phyloP scores from a whole-genome alignment of 192 early-diverging fungal genomes.

The Coemansia brasiliensis region DNA sequence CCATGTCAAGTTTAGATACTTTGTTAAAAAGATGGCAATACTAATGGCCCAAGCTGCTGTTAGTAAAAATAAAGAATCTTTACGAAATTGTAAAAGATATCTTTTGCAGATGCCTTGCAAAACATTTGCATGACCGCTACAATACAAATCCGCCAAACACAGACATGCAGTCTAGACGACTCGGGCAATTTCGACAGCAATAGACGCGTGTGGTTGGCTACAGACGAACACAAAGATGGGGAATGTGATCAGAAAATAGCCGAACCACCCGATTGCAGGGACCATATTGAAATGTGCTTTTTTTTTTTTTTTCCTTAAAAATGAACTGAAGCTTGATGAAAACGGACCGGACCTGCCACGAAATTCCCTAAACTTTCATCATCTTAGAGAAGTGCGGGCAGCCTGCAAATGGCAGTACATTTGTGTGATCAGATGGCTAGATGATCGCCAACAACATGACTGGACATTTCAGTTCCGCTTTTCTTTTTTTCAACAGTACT shows the following conservation, averaged over 20 bases:
- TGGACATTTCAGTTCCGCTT: neutral
- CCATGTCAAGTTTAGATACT: too few relatives aligned
- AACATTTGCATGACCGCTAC: too few relatives aligned
- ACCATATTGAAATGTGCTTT: too few relatives aligned
- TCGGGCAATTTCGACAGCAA: neutral
- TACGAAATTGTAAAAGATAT: too few relatives aligned
- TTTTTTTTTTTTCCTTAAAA: too few relatives aligned
- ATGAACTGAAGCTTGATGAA: too few relatives aligned
- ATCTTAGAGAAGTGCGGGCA: neutral
- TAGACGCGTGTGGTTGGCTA: constrained; percentile 3
- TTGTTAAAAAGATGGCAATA: too few relatives aligned
- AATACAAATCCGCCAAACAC: neutral
- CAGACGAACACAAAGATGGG: neutral
- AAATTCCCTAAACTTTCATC: too few relatives aligned
- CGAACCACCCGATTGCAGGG: neutral
- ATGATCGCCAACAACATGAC: neutral
- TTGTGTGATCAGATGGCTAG: neutral
- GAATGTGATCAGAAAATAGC: neutral
- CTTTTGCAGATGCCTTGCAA: too few relatives aligned
- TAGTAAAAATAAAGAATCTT: too few relatives aligned
- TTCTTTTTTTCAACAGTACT: neutral
- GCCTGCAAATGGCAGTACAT: neutral
- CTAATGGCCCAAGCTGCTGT: too few relatives aligned
- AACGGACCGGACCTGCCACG: too few relatives aligned
- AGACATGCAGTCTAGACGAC: neutral